These are phyloP conservation scores for Auriculariales sp. DNA, from an alignment of 768 basidiomycete genomes.

Conservation along the genomic window DNA sequence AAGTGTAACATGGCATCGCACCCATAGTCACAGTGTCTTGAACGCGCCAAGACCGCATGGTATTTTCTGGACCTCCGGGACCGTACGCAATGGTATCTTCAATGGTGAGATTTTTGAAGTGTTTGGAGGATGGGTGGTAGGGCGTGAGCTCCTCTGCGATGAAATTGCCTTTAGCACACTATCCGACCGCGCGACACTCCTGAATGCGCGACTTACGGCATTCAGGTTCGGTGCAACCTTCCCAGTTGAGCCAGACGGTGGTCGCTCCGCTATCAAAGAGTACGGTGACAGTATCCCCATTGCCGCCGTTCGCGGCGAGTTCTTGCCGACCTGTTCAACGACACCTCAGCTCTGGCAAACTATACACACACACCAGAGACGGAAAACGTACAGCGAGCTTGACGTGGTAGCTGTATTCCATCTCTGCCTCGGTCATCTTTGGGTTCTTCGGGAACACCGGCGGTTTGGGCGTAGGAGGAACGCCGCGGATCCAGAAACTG, in stretches of 20 bases:
- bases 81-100: slow-evolving; percentile 1
- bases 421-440: not conserved
- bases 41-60: not conserved
- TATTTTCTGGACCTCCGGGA: not conserved
- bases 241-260: slow-evolving; percentile 3
- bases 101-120: not conserved
- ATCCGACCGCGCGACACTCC: not conserved
- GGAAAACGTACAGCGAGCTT: not conserved
- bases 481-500: not conserved
- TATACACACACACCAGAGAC: not conserved
- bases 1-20: not conserved
- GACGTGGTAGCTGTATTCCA: slow-evolving; percentile 5
- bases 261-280: not conserved
- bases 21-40: slow-evolving; percentile 5
- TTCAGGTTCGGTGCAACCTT: not conserved
- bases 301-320: not conserved
- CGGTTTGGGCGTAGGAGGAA: not conserved
- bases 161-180: not conserved
- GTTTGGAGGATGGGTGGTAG: not conserved
- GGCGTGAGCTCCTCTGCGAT: not conserved
- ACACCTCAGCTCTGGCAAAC: not conserved
- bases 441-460: not conserved
- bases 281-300: not conserved
- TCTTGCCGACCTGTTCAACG: not conserved
- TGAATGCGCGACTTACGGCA: not conserved